Percentiles rank a stretch among this genome's conserved stretches.
Conservation (phyloP, 2,329 filamentous ascomycete species). For the Cercospora sp. region DNA sequence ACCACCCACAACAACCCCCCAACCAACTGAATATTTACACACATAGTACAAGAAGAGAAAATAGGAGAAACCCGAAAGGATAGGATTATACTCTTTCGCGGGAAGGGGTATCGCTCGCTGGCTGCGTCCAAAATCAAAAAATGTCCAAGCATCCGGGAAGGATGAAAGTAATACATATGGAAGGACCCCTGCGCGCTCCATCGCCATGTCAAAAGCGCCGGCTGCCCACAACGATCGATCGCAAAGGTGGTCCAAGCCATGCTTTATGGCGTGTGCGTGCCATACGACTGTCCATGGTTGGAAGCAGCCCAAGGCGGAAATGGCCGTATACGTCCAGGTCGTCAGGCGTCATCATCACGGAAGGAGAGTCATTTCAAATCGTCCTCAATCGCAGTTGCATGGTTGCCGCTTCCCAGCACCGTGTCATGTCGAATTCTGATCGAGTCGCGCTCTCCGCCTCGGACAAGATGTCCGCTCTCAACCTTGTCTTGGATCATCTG, state of each 20-base stretch:
- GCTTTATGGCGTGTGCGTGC: background rate
- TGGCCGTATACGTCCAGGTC: conserved; percentile 19
- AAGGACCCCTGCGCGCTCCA: background rate
- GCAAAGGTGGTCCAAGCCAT: background rate
- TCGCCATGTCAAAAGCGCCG: background rate
- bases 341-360: conserved; percentile 12
- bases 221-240: background rate
- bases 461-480: conserved; percentile 70
- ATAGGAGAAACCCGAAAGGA: background rate
- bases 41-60: conserved; percentile 3
- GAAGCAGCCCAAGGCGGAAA: conserved; percentile 10
- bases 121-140: background rate
- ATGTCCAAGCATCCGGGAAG: background rate
- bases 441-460: conserved; percentile 63
- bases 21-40: background rate
- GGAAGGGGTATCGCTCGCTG: conserved; percentile 13
- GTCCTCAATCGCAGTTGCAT: conserved; percentile 8
- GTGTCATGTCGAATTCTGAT: conserved; percentile 49
- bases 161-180: background rate
- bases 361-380: conserved; percentile 12
- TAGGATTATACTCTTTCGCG: conserved; percentile 5
- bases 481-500: conserved; percentile 94
- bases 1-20: background rate
- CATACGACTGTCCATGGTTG: conserved; percentile 5
- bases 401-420: conserved; percentile 18